Evolutionary conservation across 148 eudicot species (phyloP).

Genomic region (Persicaria maculosa): DNA sequence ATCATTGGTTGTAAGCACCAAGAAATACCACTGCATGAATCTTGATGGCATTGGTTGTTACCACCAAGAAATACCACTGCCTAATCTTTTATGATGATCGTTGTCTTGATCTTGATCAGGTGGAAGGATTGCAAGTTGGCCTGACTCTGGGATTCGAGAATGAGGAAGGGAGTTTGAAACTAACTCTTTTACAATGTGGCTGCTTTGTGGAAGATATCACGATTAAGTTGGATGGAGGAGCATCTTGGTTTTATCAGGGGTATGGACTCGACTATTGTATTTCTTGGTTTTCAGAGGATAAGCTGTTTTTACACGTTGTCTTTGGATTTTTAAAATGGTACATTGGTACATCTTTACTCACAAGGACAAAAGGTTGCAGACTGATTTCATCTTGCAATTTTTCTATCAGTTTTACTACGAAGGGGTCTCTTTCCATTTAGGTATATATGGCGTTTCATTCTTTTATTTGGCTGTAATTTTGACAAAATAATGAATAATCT

Average conservation of each 20-base stretch:
- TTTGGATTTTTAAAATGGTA: background rate
- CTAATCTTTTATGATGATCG: constrained; percentile 14
- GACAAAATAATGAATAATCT: background rate
- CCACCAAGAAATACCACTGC: background rate
- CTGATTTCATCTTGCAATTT: background rate
- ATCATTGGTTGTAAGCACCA: background rate
- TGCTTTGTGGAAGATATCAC: constrained; percentile 61
- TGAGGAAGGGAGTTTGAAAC: constrained; percentile 51
- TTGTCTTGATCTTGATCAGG: constrained; percentile 35
- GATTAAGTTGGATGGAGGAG: constrained; percentile 79
- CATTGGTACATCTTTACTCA: background rate
- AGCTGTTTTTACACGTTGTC: background rate
- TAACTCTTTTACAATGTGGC: constrained; percentile 68
- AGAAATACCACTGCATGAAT: background rate
- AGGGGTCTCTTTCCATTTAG: background rate
- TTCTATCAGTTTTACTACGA: background rate
- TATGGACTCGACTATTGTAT: constrained; percentile 19
- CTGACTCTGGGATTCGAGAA: constrained; percentile 53
- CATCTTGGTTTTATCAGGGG: constrained; percentile 99
- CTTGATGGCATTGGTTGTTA: background rate
- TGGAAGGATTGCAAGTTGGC: constrained; percentile 84
- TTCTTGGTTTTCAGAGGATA: background rate
- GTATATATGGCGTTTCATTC: background rate
- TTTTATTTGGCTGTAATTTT: background rate
- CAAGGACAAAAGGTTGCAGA: background rate